A percentile compares a stretch with the other conserved stretches of the same genome.
phyloP scores from a whole-genome alignment of 192 early-diverging fungal genomes.

The Lobosporangium transversale region DNA sequence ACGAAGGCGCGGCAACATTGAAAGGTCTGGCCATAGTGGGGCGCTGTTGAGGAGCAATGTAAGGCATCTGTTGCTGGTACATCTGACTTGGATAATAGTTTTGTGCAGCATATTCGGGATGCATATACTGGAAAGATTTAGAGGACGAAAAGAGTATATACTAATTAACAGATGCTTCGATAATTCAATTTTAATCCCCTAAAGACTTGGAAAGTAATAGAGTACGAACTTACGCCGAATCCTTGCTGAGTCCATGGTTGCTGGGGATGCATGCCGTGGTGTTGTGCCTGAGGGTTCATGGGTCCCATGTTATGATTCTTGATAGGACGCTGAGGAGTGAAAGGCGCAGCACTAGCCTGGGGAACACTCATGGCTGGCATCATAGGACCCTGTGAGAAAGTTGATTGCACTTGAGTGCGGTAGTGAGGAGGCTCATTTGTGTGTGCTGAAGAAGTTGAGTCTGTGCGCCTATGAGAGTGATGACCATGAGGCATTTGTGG shows the following conservation, averaged over 20 bases:
- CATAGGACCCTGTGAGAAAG: conserved; percentile 32
- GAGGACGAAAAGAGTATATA: too few species aligned
- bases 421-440: conserved; percentile 50
- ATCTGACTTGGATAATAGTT: conserved; percentile 29
- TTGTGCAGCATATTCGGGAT: conserved; percentile 4
- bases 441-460: conserved; percentile 50
- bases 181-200: too few species aligned
- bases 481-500: conserved; percentile 27
- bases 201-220: too few species aligned
- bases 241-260: conserved; percentile 17
- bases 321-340: conserved; percentile 27
- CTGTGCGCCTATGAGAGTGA: conserved; percentile 41
- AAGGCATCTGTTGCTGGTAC: conserved; percentile 43
- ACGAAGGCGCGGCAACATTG: conserved; percentile 21
- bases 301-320: conserved; percentile 36
- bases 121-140: conserved; percentile 22
- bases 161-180: too few species aligned
- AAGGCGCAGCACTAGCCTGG: conserved; percentile 43
- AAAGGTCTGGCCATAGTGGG: conserved; percentile 23
- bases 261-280: conserved; percentile 40
- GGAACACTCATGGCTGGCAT: conserved; percentile 48
- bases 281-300: conserved; percentile 30
- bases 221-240: conserved; percentile 23
- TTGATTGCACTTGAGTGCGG: conserved; percentile 45
- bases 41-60: conserved; percentile 43